phyloP scores from a whole-genome alignment of 805 yeast species.

The Starmerella stigmatis region DNA sequence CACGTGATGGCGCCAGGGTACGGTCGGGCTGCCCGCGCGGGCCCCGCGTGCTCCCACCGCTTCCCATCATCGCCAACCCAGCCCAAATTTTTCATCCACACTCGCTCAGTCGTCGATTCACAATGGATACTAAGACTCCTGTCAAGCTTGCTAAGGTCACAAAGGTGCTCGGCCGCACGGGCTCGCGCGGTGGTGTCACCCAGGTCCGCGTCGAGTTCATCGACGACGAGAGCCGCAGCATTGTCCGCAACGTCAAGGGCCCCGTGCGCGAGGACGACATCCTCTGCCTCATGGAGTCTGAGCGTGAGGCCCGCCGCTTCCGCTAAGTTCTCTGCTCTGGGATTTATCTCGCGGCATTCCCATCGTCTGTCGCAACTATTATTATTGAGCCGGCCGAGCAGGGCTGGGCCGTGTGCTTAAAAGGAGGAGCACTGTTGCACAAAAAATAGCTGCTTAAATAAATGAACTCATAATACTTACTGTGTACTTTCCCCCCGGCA shows the following conservation, averaged over 20 bases:
- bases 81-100: slow-evolving; percentile 14
- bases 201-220: slow-evolving; percentile 96
- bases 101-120: slow-evolving; percentile 11
- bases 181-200: slow-evolving; percentile 99
- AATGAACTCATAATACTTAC: slow-evolving; percentile 5
- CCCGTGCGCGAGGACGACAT: slow-evolving; percentile 98
- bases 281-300: slow-evolving; percentile 98
- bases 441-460: slow-evolving; percentile 3
- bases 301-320: slow-evolving; percentile 82
- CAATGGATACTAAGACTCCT: slow-evolving; percentile 45
- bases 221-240: slow-evolving; percentile 90
- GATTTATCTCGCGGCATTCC: not conserved
- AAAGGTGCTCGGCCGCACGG: slow-evolving; percentile 99
- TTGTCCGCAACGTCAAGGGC: slow-evolving; percentile 95
- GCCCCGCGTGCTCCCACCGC: not conserved
- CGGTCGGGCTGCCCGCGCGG: not conserved
- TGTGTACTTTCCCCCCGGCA: no score
- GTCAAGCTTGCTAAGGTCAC: slow-evolving; percentile 99
- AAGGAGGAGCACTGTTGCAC: slow-evolving; percentile 2
- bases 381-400: slow-evolving; percentile 9
- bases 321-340: slow-evolving; percentile 28
- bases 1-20: slow-evolving; percentile 2
- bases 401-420: slow-evolving; percentile 6
- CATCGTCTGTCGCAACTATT: not conserved
- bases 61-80: not conserved